Percentiles rank a stretch among this genome's conserved stretches.
Evolutionary conservation across 345 rosid genomes (phyloP).

Genomic region (Dovyalis caffra): DNA sequence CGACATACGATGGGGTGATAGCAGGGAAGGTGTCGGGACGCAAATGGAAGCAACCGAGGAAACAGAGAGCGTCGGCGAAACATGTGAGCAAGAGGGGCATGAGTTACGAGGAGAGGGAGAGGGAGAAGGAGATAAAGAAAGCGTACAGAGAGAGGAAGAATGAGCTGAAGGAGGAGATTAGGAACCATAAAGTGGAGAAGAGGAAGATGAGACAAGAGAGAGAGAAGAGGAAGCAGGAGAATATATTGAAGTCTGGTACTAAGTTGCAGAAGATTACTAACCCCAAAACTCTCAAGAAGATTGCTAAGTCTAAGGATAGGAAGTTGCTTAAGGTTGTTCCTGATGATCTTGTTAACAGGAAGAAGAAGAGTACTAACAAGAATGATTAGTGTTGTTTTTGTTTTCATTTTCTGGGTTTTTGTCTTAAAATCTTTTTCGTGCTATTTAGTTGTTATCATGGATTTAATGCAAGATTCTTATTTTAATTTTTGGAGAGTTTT

Average conservation of each 20-base stretch:
- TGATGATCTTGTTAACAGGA: constrained; percentile 40
- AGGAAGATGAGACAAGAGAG: constrained; percentile 79
- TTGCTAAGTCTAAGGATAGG: constrained; percentile 71
- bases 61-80: constrained; percentile 69
- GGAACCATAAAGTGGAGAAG: constrained; percentile 77
- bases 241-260: constrained; percentile 69
- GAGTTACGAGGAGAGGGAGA: constrained; percentile 56
- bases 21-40: constrained; percentile 88
- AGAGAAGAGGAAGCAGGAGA: constrained; percentile 88
- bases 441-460: background rate
- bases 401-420: background rate
- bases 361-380: constrained; percentile 21
- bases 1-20: constrained; percentile 91
- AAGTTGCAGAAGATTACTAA: constrained; percentile 78
- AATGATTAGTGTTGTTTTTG: background rate
- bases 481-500: background rate
- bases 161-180: constrained; percentile 83
- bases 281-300: constrained; percentile 82
- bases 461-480: background rate
- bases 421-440: background rate
- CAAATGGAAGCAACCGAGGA: constrained; percentile 73
- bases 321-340: constrained; percentile 74
- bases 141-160: constrained; percentile 73
- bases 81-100: constrained; percentile 56
- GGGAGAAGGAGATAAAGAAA: constrained; percentile 68